Percentiles rank a stretch among this genome's conserved stretches.
These are phyloP conservation scores for Solanum tarapatanum DNA, from an alignment of 257 asterid genomes.

Conservation along the genomic window DNA sequence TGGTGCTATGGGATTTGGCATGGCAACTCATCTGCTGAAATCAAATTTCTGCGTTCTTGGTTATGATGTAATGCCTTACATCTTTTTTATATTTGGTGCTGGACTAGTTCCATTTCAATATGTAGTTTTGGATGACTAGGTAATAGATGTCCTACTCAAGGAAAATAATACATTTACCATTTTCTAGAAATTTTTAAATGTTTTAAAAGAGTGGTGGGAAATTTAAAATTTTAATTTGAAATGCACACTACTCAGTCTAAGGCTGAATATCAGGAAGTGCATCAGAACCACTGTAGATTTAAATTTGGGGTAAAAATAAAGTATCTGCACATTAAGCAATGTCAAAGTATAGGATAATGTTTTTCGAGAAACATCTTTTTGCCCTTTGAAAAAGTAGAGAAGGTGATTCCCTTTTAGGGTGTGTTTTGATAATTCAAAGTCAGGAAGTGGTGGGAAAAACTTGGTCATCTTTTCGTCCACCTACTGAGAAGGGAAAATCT, in stretches of 20 bases:
- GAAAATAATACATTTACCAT: neutral
- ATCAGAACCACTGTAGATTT: neutral
- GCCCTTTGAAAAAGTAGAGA: neutral
- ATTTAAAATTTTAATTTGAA: neutral
- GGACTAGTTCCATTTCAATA: neutral
- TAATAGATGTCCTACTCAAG: neutral
- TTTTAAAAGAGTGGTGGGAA: neutral
- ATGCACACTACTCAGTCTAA: neutral
- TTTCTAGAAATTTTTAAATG: neutral
- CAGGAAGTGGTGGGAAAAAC: neutral
- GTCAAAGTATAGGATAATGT: neutral
- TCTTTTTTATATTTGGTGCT: neutral
- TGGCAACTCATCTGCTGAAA: conserved; percentile 90
- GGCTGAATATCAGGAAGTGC: neutral
- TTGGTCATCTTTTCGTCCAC: neutral
- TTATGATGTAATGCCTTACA: conserved; percentile 62
- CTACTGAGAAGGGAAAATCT: neutral
- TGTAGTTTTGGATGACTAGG: neutral
- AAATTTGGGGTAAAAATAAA: neutral
- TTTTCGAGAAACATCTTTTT: neutral
- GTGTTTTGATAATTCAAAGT: neutral
- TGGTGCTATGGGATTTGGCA: conserved; percentile 99
- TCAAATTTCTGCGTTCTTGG: conserved; percentile 70
- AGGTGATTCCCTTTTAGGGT: neutral
- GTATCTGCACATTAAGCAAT: neutral